These are phyloP conservation scores for Endogone sp. DNA, from an alignment of 192 early-diverging fungal species.

Conservation along the genomic window DNA sequence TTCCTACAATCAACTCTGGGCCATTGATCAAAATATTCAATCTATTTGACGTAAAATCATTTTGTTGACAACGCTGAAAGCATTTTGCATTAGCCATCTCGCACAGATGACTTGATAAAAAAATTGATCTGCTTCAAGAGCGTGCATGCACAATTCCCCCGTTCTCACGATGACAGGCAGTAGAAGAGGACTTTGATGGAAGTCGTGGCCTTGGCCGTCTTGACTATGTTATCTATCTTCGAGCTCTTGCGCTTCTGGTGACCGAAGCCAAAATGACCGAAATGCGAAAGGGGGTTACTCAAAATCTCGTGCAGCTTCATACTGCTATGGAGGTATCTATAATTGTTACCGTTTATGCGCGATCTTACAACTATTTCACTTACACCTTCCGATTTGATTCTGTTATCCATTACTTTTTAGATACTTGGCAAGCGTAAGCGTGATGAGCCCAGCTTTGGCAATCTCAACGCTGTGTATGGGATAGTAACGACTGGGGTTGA, in stretches of 20 bases:
- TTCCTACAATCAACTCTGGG: too few relatives aligned
- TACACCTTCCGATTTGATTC: neutral
- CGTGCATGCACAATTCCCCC: too few relatives aligned
- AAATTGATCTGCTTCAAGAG: too few relatives aligned
- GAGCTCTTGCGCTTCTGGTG: conserved; percentile 1
- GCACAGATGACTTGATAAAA: too few relatives aligned
- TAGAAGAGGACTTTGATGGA: conserved; percentile 2
- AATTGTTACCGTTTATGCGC: neutral
- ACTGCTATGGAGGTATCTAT: conserved; percentile 6
- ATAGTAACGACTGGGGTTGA: conserved; percentile 8
- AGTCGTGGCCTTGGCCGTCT: conserved; percentile 12
- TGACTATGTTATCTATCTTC: conserved; percentile 8
- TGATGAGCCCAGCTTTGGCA: neutral
- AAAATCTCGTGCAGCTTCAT: conserved; percentile 15
- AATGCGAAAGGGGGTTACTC: conserved; percentile 2
- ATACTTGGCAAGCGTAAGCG: conserved; percentile 9
- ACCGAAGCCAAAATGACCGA: conserved; percentile 6
- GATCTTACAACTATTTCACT: neutral
- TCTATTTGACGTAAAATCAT: too few relatives aligned
- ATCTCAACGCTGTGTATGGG: neutral
- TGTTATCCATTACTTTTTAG: conserved; percentile 1
- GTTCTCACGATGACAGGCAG: too few relatives aligned
- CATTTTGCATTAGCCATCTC: too few relatives aligned
- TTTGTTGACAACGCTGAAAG: too few relatives aligned
- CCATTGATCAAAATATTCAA: too few relatives aligned